Evolutionary conservation across 345 rosid species (phyloP).

Genomic region (Eutrema japonicum): DNA sequence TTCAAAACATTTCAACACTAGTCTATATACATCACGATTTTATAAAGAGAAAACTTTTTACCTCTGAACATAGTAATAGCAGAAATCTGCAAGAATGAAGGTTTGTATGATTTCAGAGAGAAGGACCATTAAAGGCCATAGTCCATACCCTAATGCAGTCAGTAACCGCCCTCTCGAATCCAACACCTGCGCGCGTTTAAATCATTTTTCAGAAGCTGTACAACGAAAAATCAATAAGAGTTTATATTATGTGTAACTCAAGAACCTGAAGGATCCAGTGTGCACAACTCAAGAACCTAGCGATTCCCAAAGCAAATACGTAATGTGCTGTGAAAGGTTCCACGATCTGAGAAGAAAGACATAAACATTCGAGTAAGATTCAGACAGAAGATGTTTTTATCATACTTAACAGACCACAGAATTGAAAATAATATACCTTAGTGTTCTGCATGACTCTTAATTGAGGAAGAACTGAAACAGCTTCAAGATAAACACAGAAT

Average conservation of each 20-base stretch:
- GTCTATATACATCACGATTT: neutral
- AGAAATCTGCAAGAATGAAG: constrained; percentile 85
- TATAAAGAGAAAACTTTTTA: neutral
- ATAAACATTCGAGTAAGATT: constrained; percentile 23
- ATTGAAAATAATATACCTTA: constrained; percentile 50
- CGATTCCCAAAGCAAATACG: constrained; percentile 92
- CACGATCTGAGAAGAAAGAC: constrained; percentile 58
- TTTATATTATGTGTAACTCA: neutral
- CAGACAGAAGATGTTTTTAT: neutral
- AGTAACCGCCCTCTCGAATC: constrained; percentile 70
- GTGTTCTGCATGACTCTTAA: constrained; percentile 90
- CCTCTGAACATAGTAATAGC: constrained; percentile 89
- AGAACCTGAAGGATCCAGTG: constrained; percentile 94
- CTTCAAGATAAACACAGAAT: constrained; percentile 94
- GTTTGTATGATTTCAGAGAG: constrained; percentile 88
- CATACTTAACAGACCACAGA: neutral
- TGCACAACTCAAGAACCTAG: constrained; percentile 92
- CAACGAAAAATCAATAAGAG: neutral
- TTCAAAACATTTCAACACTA: constrained; percentile 4
- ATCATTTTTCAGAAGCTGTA: neutral
- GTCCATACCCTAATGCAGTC: constrained; percentile 81
- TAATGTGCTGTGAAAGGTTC: constrained; percentile 95
- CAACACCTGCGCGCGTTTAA: constrained; percentile 53
- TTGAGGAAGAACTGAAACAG: constrained; percentile 89
- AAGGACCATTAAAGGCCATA: constrained; percentile 88